Evolutionary conservation across 2,329 filamentous ascomycete species (phyloP), one percentile per base, ranked within the genome.

Genomic region (Biscogniauxia marginata): DNA sequence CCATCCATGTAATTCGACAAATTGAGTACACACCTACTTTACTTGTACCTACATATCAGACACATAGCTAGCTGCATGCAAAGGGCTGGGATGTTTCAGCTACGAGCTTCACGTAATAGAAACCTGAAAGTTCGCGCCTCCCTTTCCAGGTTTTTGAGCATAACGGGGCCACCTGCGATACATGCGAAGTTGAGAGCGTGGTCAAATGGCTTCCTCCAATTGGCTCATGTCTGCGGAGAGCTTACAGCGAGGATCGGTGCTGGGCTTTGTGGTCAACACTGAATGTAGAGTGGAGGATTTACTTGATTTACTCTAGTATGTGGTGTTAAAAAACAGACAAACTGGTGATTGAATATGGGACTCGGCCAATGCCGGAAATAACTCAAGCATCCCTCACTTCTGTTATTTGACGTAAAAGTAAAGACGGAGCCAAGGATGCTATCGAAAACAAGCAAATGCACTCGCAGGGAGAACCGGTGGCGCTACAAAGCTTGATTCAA

Each of bases 401-500:
- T 3, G n/a, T 2, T 39, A 39, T 39, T 2, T 39, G 9, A 39
- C 30, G 30, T 16, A 39, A 39, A n/a, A 39, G 30, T 9, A 39
- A 39, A 16, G 30, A 3, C 30, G 30, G 30, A n/a, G 1, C 7
- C 9, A 39, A n/a, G 11, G 13, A 39, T 39, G 30, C 30, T 5
- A 16, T 39, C 30, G 30, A 39, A 39, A 39, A n/a, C 2, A 39
- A 39, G 30, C 11, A 39, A 16, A 39, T 39, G 30, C 30, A 39
- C 6, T 11, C 4, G 7, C 30, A 6, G 11, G 30, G 30, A 16
- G 9, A n/a, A 39, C 3, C 13, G 30, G 30, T 11, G n/a, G 30
- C 11, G 30, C 30, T 16, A 39, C 5, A 25, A 49, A 30, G 48
- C 48, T 39, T 60, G 45, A 59, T 48, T 7, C 2, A 50, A 43